Base-by-base conservation (phyloP, 2,329 filamentous ascomycete genomes). In the Pochonia chlamydosporia region DNA sequence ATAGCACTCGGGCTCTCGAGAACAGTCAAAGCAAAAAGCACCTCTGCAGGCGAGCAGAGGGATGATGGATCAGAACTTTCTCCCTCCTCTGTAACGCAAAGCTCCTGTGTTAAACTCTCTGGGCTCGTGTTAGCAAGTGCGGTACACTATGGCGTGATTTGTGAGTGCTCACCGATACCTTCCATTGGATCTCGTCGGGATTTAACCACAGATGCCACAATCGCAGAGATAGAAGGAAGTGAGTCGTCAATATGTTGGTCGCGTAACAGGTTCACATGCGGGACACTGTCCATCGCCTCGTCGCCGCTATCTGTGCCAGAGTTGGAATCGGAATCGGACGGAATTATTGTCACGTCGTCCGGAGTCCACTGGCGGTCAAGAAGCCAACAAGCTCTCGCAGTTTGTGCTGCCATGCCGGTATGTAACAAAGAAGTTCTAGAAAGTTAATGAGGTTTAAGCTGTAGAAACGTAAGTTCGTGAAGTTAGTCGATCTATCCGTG, bases 161-260 rank as follows among this genome's bases (percentile, higher is more conserved):
- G 23, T 10, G 10, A 18, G 18, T 25, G 18, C 24, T 24, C 28
- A 18, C 24, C 14, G 26, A 20, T 25, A 26, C 21, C 40, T 18
- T 25, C 40, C 23, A 16, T 28, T 24, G 40, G n/a, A 26, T 42
- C 24, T 26, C 16, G 40, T 30, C 24, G n/a, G 21, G 23, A 4
- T 13, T 11, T 42, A 35, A 35, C 20, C n/a, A 35, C 6, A 7
- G 16, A 26, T n/a, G 43, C 20, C 28, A 33, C 14, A 44, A 36
- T 30, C 42, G 25, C 42, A 30, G 42, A 44, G 30, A 44, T 44
- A 25, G 30, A 44, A 33, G 42, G 30, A 25, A 44, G 42, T 7
- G 42, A 44, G 18, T 44, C 42, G 42, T 44, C 30, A 35, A 3
- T 16, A 4, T 21, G 26, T 23, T 30, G 33, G 5, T 44, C 18